Percentiles rank a stretch among this genome's conserved stretches.
phyloP scores from a whole-genome alignment of 805 yeast genomes.

The Tetrapisispora fleetii region DNA sequence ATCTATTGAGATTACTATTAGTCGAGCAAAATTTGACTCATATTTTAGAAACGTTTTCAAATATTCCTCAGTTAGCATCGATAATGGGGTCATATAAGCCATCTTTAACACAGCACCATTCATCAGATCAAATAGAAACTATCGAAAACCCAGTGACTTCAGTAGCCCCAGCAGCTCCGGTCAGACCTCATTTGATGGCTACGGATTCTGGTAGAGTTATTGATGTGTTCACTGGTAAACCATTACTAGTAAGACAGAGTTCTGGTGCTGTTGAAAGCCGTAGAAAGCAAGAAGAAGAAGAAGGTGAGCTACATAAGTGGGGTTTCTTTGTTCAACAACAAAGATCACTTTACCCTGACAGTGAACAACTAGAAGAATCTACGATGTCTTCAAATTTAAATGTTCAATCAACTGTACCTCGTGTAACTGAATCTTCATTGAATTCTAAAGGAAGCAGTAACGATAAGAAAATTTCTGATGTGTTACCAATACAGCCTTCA shows the following conservation, averaged over 20 bases:
- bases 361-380: not conserved
- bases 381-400: not conserved
- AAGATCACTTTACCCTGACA: constrained; percentile 27
- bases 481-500: not conserved
- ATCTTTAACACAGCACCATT: constrained; percentile 1
- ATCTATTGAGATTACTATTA: constrained; percentile 55
- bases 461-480: not conserved
- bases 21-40: constrained; percentile 62
- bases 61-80: constrained; percentile 18
- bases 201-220: constrained; percentile 50
- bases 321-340: constrained; percentile 71
- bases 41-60: constrained; percentile 32
- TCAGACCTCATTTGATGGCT: constrained; percentile 60
- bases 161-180: not conserved
- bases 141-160: not conserved
- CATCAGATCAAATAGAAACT: not conserved
- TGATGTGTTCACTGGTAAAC: constrained; percentile 63
- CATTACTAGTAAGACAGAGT: constrained; percentile 49
- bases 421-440: not conserved
- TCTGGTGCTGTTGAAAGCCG: constrained; percentile 57
- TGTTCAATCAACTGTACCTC: not conserved
- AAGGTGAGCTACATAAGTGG: constrained; percentile 84
- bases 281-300: constrained; percentile 80
- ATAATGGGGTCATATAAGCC: constrained; percentile 4
- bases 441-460: not conserved